These are phyloP conservation scores for Pseudogymnoascus sp. DNA, from an alignment of 2,329 filamentous ascomycete genomes.

Conservation along the genomic window DNA sequence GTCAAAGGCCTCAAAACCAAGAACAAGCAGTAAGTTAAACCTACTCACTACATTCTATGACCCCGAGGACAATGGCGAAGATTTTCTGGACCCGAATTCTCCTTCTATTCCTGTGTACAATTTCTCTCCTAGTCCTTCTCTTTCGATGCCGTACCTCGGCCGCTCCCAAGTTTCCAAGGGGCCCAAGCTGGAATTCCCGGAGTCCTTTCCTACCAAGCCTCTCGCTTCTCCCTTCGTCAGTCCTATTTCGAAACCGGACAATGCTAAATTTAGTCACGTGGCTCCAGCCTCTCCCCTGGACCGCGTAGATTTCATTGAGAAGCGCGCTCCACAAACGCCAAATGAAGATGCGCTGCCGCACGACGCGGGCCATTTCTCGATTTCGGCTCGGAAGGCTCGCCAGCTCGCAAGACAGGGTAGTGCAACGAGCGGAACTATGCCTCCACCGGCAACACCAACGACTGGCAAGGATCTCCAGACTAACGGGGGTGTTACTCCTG, in stretches of 20 bases:
- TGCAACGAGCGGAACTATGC: conserved; percentile 36
- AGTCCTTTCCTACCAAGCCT: conserved; percentile 22
- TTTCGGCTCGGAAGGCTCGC: conserved; percentile 50
- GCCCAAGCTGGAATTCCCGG: conserved; percentile 22
- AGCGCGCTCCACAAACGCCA: conserved; percentile 64
- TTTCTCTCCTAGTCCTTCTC: conserved; percentile 26
- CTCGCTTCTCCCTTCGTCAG: conserved; percentile 25
- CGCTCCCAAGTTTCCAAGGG: conserved; percentile 29
- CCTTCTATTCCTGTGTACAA: conserved; percentile 28
- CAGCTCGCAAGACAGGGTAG: conserved; percentile 16
- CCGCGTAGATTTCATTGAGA: conserved; percentile 41
- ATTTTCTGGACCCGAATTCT: conserved; percentile 25
- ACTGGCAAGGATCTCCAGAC: conserved; percentile 46
- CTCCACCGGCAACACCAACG: conserved; percentile 77
- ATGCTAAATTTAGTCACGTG: conserved; percentile 44
- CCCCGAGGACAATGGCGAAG: conserved; percentile 22
- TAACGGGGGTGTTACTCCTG: conserved; percentile 54
- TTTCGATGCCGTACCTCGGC: conserved; percentile 33
- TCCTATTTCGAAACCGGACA: conserved; percentile 32
- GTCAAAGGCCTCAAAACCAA: conserved; percentile 20
- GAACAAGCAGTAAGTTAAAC: conserved; percentile 30
- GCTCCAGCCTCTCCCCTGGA: conserved; percentile 54
- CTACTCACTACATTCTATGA: conserved; percentile 23
- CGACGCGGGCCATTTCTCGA: conserved; percentile 75
- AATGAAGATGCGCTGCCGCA: conserved; percentile 64